Base-by-base conservation (phyloP, 2,329 filamentous ascomycete genomes). In the Penicillium frequentans region DNA sequence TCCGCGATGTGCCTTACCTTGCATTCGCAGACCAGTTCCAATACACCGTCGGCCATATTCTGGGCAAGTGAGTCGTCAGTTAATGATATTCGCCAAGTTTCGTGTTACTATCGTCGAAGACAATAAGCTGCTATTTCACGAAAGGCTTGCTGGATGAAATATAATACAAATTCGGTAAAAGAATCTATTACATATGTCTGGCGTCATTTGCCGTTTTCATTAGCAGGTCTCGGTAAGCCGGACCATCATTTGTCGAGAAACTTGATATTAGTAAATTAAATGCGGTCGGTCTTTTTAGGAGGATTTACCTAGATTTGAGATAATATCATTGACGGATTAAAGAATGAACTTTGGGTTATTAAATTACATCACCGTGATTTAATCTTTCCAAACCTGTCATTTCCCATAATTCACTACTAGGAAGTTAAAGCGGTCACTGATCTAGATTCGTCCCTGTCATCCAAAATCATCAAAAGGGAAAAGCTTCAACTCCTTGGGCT, bases 21-120 rank as follows among this genome's bases (percentile, higher is more conserved):
- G 56, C 56, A 58, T 35, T 55, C 56, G 52, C 56, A 58, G 8
- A 42, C 14, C 14, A 58, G 52, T 50, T 55, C 44, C 21, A 58
- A 27, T 29, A 58, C 49, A 7, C 51, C 37, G 31, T 52, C 45
- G 8, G 56, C 45, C 56, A 58, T 58, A 23, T 31, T 31, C 21
- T 29, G 16, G 14, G 6, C 7, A 35, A 35, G 16, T 35, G 33
- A 16, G 16, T 3, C 16, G 33, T 35, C 14, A n/a, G 3, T 37
- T 10, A 6, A 37, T 19, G n/a, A 19, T 37, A 4, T 19, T 9
- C 3, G 7, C 8, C 7, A 4, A 19, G 3, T 19, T 19, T 19
- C 8, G 35, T 10, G 7, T 5, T 9, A 7, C 7, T 37, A 5
- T 37, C 16, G 2, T 37, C 0, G 19, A 10, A 37, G 16, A 19